Base-by-base conservation (phyloP, 139 green algal genomes). In the Tetradesmus lagerheimii region DNA sequence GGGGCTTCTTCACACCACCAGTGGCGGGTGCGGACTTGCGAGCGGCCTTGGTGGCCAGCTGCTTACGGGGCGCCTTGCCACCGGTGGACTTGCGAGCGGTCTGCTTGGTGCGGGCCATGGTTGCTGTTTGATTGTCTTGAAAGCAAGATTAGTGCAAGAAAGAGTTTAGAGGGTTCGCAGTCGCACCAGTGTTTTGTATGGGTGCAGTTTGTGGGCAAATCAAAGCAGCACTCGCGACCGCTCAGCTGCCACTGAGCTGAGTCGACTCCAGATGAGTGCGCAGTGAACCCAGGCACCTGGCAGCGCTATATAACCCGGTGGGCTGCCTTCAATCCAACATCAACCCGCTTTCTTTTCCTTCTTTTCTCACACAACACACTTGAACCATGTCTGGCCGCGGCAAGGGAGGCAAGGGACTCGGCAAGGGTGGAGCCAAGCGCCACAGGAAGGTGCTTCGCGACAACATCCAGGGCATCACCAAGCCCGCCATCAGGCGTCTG, bases 361-460 rank as follows among this genome's bases (percentile, higher is more conserved):
- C 0, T 34, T 20, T 34, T 16, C 29, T 2, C 18, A 43, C 9
- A 23, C 34, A 53, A 9, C 23, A 83, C 39, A 38, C 0, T 8
- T 35, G 4, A 83, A 83, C 77, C 89, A 99, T 99, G 97, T 98
- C 96, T 91, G 96, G 96, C 92, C 96, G 97, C 90, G 97, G 97
- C 93, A 99, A 99, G 94, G 97, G 97, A 87, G 97, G 97, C 92
- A 99, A 99, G 94, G 97, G 97, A 82, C 96, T 99, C 23, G 96
- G 97, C 90, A 98, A 99, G 93, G 94, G 95, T 64, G 96, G 95
- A 74, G 97, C 97, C 94, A 98, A 98, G 96, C 95, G 97, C 92
- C 97, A 98, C 94, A 92, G 97, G 90, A 99, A 99, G 95, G 97
- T 99, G 62, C 91, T 99, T 79, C 95, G 97, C 85, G 97, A 99